Base-by-base conservation (phyloP, 768 basidiomycete species). In the Basidioascus undulatus region DNA sequence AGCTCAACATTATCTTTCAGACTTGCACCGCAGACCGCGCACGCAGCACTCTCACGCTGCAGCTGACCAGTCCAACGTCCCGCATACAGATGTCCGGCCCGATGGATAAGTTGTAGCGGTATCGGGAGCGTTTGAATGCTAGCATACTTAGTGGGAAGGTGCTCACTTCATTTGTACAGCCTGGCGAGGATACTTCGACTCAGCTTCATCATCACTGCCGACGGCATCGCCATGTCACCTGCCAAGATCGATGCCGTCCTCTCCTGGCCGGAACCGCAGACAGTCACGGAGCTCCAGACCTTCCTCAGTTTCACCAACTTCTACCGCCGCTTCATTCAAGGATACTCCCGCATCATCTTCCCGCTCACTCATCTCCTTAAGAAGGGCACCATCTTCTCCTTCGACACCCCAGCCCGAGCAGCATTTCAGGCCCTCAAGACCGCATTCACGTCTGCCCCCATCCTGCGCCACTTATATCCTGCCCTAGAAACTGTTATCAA, bases 271-370 rank as follows among this genome's bases (percentile, higher is more conserved):
- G 39, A 23, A 2, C 64, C 62, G 0, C 44, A 27, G 15, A 56
- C 41, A 8, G 42, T 57, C 12, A 54, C 53, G 25, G 51, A 65
- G 19, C 37, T 65, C 3, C 59, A 61, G 50, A 51, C 50, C 5
- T 68, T 67, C 51, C 42, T 67, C 1, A 62, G 63, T 4, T 65
- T 68, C 42, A 48, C 53, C 3, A 66, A 66, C 49, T 68, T 65
- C 44, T 68, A 67, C 39, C 43, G 58, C 2, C 40, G 57, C 0
- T 66, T 67, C 51, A 62, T 66, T 15, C 32, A 40, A 11, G 35
- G 52, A 21, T 65, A 55, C 49, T 59, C 61, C 4, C 10, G 51
- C 11, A 60, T 61, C 55, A 51, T 53, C 8, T 11, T 21, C 10
- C 46, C 51, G 0, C 39, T 58, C 25, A 40, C 41, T 19, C 8